Percentiles rank a stretch among this genome's conserved stretches.
Evolutionary conservation across 441 rosid genomes (phyloP).

Genomic region (Capsella rubella): DNA sequence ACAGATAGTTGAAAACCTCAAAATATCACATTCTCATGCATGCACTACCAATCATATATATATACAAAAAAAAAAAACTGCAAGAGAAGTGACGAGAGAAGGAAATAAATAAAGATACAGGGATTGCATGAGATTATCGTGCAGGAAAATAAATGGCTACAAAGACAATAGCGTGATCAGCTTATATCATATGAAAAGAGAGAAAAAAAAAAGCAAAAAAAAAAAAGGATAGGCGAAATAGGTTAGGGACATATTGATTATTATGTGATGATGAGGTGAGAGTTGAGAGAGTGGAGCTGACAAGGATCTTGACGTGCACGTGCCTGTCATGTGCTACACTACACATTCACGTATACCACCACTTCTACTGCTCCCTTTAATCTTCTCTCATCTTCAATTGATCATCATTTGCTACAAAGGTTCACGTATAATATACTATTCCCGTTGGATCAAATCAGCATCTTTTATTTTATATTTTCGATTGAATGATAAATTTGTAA

Average conservation of each 20-base stretch:
- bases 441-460: not conserved
- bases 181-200: not conserved
- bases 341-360: constrained; percentile 19
- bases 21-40: not conserved
- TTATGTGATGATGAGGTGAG: not conserved
- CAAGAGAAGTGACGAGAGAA: too few relatives aligned
- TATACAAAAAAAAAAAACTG: not conserved
- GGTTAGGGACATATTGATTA: constrained; percentile 41
- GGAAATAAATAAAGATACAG: not conserved
- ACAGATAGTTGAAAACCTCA: not conserved
- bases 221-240: constrained; percentile 18
- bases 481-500: not conserved
- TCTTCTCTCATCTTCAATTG: not conserved
- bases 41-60: not conserved
- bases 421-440: too few relatives aligned
- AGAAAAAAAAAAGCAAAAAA: not conserved
- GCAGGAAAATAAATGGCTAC: constrained; percentile 28
- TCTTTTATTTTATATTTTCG: not conserved
- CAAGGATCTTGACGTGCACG: constrained; percentile 46
- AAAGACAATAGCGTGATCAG: constrained; percentile 41
- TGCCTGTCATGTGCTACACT: constrained; percentile 31
- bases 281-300: constrained; percentile 35
- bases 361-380: not conserved
- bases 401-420: too few relatives aligned
- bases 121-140: not conserved